phyloP scores from a whole-genome alignment of 225 moss, liverwort and hornwort species.

The Thuidium tamariscinum region DNA sequence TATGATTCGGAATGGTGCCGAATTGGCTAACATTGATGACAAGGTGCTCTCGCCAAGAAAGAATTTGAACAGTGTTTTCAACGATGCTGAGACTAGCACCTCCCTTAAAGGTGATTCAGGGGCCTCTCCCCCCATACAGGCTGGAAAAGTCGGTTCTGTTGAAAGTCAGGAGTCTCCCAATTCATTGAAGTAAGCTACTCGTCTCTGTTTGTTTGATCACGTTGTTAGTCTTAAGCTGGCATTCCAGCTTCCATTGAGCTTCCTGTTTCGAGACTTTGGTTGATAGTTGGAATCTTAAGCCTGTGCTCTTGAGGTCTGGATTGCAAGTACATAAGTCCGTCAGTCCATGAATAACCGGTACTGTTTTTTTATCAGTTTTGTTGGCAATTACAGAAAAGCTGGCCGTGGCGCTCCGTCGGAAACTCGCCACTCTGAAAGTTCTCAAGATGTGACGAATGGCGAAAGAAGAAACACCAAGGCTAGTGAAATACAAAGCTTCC shows the following conservation, averaged over 20 bases:
- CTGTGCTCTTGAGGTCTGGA: not conserved
- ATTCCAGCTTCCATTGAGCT: not conserved
- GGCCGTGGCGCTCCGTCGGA: conserved; percentile 27
- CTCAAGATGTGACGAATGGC: not conserved
- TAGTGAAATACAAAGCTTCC: not conserved
- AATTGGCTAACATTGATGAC: not conserved
- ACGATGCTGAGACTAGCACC: conserved; percentile 3
- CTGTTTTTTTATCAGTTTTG: conserved; percentile 2
- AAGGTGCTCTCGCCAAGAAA: not conserved
- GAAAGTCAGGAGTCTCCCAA: conserved; percentile 3
- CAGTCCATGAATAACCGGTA: not conserved
- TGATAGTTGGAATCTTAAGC: not conserved
- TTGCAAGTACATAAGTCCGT: not conserved
- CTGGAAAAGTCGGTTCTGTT: not conserved
- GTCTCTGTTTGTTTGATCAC: not conserved
- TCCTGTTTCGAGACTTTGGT: not conserved
- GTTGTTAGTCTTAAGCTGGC: not conserved
- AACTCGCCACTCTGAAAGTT: not conserved
- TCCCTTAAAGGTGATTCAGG: not conserved
- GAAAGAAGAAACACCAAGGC: not conserved
- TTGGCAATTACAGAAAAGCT: conserved; percentile 9
- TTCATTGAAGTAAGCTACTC: conserved; percentile 16
- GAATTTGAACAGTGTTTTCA: not conserved
- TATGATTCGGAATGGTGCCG: not conserved
- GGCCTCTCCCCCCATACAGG: not conserved